A percentile compares a stretch with the other conserved stretches of the same genome.
Conservation (phyloP, 2,329 filamentous ascomycete species). For the Fusarium anthophilum region DNA sequence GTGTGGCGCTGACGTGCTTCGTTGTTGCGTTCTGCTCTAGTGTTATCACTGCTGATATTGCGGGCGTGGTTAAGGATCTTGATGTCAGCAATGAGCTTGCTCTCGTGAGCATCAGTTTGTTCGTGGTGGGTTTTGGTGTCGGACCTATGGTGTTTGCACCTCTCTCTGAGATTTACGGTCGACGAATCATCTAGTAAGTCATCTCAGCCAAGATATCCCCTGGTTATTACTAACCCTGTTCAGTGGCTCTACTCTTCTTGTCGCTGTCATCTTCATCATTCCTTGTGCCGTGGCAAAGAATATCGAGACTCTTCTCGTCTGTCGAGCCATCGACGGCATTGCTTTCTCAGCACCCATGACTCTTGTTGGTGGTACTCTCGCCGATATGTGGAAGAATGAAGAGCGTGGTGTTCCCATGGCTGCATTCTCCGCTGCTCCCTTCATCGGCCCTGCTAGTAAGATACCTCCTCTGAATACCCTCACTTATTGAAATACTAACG, state of each 20-base stretch:
- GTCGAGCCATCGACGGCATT: conserved; percentile 81
- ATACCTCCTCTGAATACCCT: neutral
- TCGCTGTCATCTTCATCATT: conserved; percentile 82
- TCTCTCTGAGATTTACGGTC: conserved; percentile 77
- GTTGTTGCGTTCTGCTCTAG: conserved; percentile 76
- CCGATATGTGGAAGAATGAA: conserved; percentile 85
- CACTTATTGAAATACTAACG: conserved; percentile 1
- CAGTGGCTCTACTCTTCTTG: conserved; percentile 67
- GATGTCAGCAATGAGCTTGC: conserved; percentile 76
- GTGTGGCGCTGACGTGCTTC: conserved; percentile 80
- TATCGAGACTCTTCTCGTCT: conserved; percentile 78
- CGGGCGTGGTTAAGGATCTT: conserved; percentile 71
- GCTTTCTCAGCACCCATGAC: conserved; percentile 90
- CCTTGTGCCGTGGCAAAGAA: conserved; percentile 82
- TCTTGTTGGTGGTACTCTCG: conserved; percentile 81
- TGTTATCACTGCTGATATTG: conserved; percentile 81
- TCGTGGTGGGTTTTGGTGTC: conserved; percentile 84
- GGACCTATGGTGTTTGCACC: conserved; percentile 85
- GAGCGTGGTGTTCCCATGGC: conserved; percentile 90
- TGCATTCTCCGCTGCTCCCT: conserved; percentile 83
- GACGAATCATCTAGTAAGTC: conserved; percentile 73
- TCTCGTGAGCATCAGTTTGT: conserved; percentile 76
- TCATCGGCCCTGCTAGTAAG: conserved; percentile 77
- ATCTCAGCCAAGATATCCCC: neutral
- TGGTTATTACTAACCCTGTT: neutral